Evolutionary conservation across 2,329 filamentous ascomycete genomes (phyloP), one percentile per base, ranked within the genome.

Genomic region (Colletotrichum chlorophyti): DNA sequence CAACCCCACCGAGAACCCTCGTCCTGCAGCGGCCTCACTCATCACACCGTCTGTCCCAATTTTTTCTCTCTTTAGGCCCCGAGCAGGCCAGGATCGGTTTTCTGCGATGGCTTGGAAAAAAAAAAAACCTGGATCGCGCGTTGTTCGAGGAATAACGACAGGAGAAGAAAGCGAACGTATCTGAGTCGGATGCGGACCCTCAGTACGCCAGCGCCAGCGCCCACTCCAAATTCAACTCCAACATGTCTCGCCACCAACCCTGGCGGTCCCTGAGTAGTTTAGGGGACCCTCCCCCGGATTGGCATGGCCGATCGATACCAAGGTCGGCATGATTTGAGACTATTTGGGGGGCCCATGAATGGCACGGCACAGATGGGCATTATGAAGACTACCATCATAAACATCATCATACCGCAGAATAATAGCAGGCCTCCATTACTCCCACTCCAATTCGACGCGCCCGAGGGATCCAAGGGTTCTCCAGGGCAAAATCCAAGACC

Each of bases 211-310:
- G n/a, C n/a, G n/a, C 46, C 46, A 26, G 27, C 15, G 24, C 27
- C 29, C n/a, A 5, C 43, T 47, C 31, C 45, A 37, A 24, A 12
- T 14, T 21, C 45, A 37, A 27, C 45, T 46, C 21, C 31, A 26
- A 26, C 41, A 21, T 4, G 19, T 19, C 17, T 29, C 21, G 32
- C 34, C 47, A 37, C 38, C 50, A 45, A n/a, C 41, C 15, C 43
- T 42, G 26, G 35, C 52, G 3, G 19, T 17, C 35, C 40, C 21
- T 15, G 35, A 24, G 19, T 24, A 37, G 11, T 23, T 29, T 57
- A 26, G 31, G 24, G 40, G 53, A 31, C 32, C 53, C 32, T 52
- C 47, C 47, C 52, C 53, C 53, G 24, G 53, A 46, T 58, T 46
- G n/a, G 32, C 32, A 45, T 14, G 24, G 32, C 26, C 46, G 47